Percentiles rank a stretch among this genome's conserved stretches.
phyloP scores from a whole-genome alignment of 345 rosid species.

The Anacardium occidentale region DNA sequence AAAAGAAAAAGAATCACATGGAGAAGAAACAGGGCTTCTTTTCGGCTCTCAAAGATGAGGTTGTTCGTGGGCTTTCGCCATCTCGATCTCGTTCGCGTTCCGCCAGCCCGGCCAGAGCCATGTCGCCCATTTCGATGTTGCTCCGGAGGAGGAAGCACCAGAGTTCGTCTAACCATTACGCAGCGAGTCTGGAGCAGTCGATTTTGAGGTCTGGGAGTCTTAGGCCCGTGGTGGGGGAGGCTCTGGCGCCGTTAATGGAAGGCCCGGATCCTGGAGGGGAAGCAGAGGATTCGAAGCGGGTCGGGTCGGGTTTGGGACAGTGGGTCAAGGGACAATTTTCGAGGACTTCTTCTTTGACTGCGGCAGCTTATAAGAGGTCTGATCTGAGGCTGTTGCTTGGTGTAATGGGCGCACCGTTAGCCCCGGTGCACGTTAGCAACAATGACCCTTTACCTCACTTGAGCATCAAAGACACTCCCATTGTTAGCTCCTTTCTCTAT shows the following conservation, averaged over 20 bases:
- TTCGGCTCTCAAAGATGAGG: constrained; percentile 79
- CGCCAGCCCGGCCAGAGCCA: constrained; percentile 54
- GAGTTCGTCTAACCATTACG: constrained; percentile 25
- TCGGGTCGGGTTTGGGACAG: constrained; percentile 75
- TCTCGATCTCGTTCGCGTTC: constrained; percentile 61
- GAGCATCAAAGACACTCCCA: constrained; percentile 83
- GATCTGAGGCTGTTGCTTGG: constrained; percentile 84
- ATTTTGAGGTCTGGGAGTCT: constrained; percentile 75
- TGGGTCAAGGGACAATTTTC: constrained; percentile 83
- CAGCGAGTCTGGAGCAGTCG: constrained; percentile 45
- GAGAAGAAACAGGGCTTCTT: constrained; percentile 91
- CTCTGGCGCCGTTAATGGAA: constrained; percentile 71
- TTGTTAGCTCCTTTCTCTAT: constrained; percentile 45
- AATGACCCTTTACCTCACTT: constrained; percentile 82
- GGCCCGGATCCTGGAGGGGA: constrained; percentile 86
- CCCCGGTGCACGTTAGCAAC: constrained; percentile 69
- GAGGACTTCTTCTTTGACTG: constrained; percentile 53
- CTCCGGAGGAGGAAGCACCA: constrained; percentile 49
- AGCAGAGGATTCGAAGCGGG: constrained; percentile 46
- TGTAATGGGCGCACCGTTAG: constrained; percentile 90
- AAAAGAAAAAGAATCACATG: constrained; percentile 33
- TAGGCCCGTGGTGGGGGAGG: constrained; percentile 56
- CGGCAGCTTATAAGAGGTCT: constrained; percentile 50
- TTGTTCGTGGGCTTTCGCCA: constrained; percentile 82
- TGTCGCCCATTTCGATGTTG: constrained; percentile 51